Evolutionary conservation across 768 basidiomycete genomes (phyloP).

Genomic region (Boletus rubroflammeus): DNA sequence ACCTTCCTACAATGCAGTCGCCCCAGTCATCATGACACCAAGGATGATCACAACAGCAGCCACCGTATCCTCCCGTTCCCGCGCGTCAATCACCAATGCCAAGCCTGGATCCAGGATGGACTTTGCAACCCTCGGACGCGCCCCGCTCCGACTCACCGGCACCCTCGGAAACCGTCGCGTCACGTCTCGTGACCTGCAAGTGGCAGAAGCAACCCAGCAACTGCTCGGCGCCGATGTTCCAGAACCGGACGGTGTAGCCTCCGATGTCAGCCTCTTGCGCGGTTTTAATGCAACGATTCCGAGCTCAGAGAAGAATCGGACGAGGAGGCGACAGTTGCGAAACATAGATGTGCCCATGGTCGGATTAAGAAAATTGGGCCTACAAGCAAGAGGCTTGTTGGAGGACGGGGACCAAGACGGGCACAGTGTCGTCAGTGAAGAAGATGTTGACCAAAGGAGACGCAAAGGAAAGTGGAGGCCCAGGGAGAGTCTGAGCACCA

Average conservation of each 20-base stretch:
- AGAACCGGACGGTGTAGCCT: conserved; percentile 66
- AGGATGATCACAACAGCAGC: conserved; percentile 71
- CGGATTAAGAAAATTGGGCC: conserved; percentile 77
- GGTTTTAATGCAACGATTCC: conserved; percentile 97
- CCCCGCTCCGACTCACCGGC: conserved; percentile 68
- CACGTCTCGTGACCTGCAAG: conserved; percentile 80
- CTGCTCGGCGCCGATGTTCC: conserved; percentile 69
- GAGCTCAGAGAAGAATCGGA: conserved; percentile 74
- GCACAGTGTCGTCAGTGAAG: conserved; percentile 68
- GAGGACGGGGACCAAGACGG: conserved; percentile 50
- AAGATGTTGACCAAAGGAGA: conserved; percentile 47
- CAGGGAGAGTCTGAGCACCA: conserved; percentile 63
- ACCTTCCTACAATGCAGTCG: conserved; percentile 47
- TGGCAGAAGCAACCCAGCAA: conserved; percentile 78
- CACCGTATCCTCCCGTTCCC: conserved; percentile 55
- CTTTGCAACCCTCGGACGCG: conserved; percentile 78
- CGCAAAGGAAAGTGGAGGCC: conserved; percentile 44
- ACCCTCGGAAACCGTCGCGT: conserved; percentile 61
- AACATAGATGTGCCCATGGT: conserved; percentile 72
- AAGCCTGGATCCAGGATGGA: conserved; percentile 44
- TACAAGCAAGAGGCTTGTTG: conserved; percentile 70
- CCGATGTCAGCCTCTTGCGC: conserved; percentile 74
- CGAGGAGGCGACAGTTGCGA: conserved; percentile 73
- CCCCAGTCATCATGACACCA: conserved; percentile 88
- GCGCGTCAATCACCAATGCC: conserved; percentile 31